Evolutionary conservation across 306 rosid genomes (phyloP), one percentile per base, ranked within the genome.

Genomic region (Lithocarpus polystachyus): DNA sequence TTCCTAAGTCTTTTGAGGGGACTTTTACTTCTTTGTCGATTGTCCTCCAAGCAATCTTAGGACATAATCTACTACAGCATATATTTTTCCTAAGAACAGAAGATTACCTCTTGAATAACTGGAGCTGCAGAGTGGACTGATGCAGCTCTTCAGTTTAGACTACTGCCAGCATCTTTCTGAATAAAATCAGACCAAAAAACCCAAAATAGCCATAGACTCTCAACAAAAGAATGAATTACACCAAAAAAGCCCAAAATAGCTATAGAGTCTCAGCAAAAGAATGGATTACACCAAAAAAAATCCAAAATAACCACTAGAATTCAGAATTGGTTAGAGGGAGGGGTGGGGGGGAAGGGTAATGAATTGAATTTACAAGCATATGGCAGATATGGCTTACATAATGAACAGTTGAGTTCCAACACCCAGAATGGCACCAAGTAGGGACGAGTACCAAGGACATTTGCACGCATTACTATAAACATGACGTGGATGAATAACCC

Each of bases 381-480:
- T 51, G n/a, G n/a, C 33, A 2, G 20, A 4, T 29, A 43, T 53
- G 54, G 3, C 52, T 80, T 80, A 80, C 83, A 65, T n/a, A 43
- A 74, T 37, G 60, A 80, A 52, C 24, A 52, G 61, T 33, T 80
- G 83, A 67, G 75, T 64, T 64, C 83, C 83, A 80, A 51, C 77
- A 31, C 60, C 75, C 13, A 80, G 20, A 28, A 19, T 37, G 61
- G 83, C 75, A 19, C 79, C 83, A 23, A 80, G 75, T 67, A 80
- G 35, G 79, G 75, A 65, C 19, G 75, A 33, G 75, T 33, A 74
- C 37, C 3, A 29, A 12, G 79, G 83, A 74, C 79, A 65, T 35
- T 11, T 43, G 60, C 83, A 74, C 5, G 1, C 19, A 12, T n/a
- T 33, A 26, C 26, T 18, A 43, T 65, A 40, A 28, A 80, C 17